Conservation (phyloP, 2,329 filamentous ascomycete genomes). For the Epichloe elymi region DNA sequence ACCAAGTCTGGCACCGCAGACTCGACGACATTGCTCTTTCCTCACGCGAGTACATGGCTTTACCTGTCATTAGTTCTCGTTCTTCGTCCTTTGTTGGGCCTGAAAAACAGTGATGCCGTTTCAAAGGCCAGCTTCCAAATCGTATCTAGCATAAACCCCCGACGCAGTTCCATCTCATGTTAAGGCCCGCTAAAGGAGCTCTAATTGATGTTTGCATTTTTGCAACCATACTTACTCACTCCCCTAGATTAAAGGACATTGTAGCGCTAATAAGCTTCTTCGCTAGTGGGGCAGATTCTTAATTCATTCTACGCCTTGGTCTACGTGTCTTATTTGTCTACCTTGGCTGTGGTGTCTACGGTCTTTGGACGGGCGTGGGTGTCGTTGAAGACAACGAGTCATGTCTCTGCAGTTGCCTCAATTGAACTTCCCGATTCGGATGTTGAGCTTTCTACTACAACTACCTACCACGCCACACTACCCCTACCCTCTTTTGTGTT, state of each 20-base stretch:
- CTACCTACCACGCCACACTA: not conserved
- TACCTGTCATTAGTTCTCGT: not conserved
- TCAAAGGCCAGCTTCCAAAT: too few relatives aligned
- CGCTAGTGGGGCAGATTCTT: not conserved
- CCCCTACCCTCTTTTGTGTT: not conserved
- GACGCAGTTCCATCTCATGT: too few relatives aligned
- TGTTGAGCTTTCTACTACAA: not conserved
- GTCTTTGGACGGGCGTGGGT: not conserved
- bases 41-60: not conserved
- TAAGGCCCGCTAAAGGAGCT: too few relatives aligned
- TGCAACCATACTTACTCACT: too few relatives aligned
- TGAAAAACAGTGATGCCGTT: too few relatives aligned
- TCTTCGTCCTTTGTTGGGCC: too few relatives aligned
- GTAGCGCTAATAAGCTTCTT: not conserved
- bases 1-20: not conserved
- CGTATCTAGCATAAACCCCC: too few relatives aligned
- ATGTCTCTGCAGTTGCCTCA: not conserved
- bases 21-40: not conserved
- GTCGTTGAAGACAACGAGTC: not conserved
- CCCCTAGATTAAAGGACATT: not conserved
- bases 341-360: too few relatives aligned
- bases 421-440: conserved; percentile 1
- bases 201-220: not conserved
- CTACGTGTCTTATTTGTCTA: not conserved
- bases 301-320: not conserved